A percentile compares a stretch with the other conserved stretches of the same genome.
Evolutionary conservation across 768 basidiomycete genomes (phyloP).

Genomic region (Neoboletus subvelutipes): DNA sequence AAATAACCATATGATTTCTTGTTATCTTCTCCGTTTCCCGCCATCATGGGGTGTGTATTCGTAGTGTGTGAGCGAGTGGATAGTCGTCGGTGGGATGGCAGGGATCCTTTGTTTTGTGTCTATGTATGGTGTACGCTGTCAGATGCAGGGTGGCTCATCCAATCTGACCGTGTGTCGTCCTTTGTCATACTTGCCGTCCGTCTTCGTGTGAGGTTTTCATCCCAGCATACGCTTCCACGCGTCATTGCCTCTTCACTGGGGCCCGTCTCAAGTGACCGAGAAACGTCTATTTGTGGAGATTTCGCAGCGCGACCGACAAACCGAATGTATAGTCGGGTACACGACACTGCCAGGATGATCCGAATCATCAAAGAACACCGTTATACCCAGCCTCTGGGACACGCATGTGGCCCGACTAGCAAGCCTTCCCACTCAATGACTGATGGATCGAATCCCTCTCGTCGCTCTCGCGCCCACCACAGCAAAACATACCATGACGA

Average conservation of each 20-base stretch:
- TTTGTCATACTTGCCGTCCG: too few relatives aligned
- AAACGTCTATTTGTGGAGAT: background rate
- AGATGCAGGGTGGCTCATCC: too few relatives aligned
- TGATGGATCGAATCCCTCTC: background rate
- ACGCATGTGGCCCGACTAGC: background rate
- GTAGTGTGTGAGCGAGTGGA: background rate
- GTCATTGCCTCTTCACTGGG: too few relatives aligned
- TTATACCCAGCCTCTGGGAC: background rate
- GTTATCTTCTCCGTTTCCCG: background rate
- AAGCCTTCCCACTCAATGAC: background rate
- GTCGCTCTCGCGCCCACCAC: slow-evolving; percentile 13
- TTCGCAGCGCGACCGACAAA: background rate
- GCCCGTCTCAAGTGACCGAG: background rate
- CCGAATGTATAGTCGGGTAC: background rate
- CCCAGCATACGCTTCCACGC: too few relatives aligned
- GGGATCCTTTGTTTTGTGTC: background rate
- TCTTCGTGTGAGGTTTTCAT: background rate
- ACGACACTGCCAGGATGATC: background rate
- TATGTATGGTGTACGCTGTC: too few relatives aligned
- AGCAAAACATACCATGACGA: slow-evolving; percentile 2
- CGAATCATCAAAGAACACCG: background rate
- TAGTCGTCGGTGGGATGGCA: background rate
- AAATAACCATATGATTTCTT: background rate
- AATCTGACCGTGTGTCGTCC: background rate
- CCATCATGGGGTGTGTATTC: too few relatives aligned